Percentiles rank a stretch among this genome's conserved stretches.
Conservation (phyloP, 371 early-diverging fungal species). For the Haplosporangium sp. region DNA sequence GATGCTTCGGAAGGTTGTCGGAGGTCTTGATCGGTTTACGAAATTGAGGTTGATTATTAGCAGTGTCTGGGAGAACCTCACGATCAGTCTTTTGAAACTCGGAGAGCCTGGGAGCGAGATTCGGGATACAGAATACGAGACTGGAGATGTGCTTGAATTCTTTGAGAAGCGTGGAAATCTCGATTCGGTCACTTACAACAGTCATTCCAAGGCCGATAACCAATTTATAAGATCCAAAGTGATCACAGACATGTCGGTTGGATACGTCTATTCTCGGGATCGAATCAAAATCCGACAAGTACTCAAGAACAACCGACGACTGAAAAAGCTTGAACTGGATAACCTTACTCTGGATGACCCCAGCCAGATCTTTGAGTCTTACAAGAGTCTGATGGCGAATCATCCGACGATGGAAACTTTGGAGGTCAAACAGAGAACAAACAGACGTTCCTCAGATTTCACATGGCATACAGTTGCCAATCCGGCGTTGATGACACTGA, state of each 20-base stretch:
- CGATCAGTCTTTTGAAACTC: constrained; percentile 27
- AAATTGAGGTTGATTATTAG: constrained; percentile 23
- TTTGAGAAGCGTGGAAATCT: constrained; percentile 29
- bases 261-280: constrained; percentile 23
- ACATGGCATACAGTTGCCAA: constrained; percentile 22
- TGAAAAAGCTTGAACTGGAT: constrained; percentile 19
- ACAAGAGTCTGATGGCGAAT: constrained; percentile 36
- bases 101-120: constrained; percentile 24
- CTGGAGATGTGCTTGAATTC: constrained; percentile 7
- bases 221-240: constrained; percentile 14
- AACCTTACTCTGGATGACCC: constrained; percentile 33
- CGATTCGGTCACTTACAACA: constrained; percentile 25
- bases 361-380: constrained; percentile 40
- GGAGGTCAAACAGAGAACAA: constrained; percentile 27
- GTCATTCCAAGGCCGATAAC: constrained; percentile 9
- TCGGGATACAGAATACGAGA: constrained; percentile 27
- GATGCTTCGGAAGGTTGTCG: constrained; percentile 13
- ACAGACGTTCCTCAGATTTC: constrained; percentile 17
- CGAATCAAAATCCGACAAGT: constrained; percentile 28
- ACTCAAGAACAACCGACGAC: constrained; percentile 27
- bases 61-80: constrained; percentile 22
- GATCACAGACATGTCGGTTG: constrained; percentile 15
- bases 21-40: constrained; percentile 36
- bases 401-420: constrained; percentile 22
- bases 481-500: constrained; percentile 30